Evolutionary conservation across 2,329 filamentous ascomycete genomes (phyloP).

Genomic region (Scedosporium apiospermum): DNA sequence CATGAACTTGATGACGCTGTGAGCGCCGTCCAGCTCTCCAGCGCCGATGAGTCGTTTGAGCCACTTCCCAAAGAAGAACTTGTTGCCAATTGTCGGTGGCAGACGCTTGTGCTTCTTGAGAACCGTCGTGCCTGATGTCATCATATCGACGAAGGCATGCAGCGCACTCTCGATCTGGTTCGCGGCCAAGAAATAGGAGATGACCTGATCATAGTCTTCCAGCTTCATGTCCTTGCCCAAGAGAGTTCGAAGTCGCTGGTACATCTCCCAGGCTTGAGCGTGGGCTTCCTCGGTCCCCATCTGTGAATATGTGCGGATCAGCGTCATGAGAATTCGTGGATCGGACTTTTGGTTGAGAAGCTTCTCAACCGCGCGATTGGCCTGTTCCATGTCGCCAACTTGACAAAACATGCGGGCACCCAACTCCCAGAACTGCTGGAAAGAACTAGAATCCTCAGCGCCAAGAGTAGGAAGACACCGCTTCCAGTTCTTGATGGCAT

Average conservation of each 20-base stretch:
- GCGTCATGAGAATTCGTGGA: constrained; percentile 50
- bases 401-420: constrained; percentile 57
- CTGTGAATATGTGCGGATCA: constrained; percentile 60
- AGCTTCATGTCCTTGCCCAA: constrained; percentile 55
- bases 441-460: constrained; percentile 31
- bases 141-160: constrained; percentile 81
- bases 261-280: constrained; percentile 56
- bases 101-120: constrained; percentile 31
- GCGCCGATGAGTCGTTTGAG: constrained; percentile 72
- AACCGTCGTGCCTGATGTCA: constrained; percentile 51
- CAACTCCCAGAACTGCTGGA: constrained; percentile 50
- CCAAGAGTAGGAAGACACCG: constrained; percentile 45
- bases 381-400: constrained; percentile 47
- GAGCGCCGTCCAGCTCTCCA: constrained; percentile 60
- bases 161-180: constrained; percentile 59
- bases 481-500: constrained; percentile 57
- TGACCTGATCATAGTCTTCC: constrained; percentile 67
- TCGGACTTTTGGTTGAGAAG: constrained; percentile 41
- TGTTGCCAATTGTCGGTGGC: constrained; percentile 50
- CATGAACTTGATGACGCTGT: constrained; percentile 68
- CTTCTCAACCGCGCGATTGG: constrained; percentile 44
- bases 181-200: constrained; percentile 59
- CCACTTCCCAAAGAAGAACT: constrained; percentile 83
- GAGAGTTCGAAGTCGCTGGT: constrained; percentile 52
- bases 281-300: constrained; percentile 33